Evolutionary conservation across 371 early-diverging fungal genomes (phyloP).

Genomic region (Syncephalastrum sp.): DNA sequence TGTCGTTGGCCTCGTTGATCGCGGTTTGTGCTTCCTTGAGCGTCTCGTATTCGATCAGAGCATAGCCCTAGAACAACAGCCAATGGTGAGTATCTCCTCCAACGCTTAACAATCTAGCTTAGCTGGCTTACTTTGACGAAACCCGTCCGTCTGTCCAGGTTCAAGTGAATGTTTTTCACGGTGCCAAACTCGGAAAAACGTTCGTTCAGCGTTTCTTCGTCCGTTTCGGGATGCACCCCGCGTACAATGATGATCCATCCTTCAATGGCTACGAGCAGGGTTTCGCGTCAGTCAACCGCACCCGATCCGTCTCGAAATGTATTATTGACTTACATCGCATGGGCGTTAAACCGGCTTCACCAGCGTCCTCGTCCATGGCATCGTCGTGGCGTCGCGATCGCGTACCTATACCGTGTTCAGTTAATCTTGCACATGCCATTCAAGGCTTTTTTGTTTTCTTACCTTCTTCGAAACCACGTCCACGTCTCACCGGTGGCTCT

Average conservation of each 20-base stretch:
- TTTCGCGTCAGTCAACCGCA: background rate
- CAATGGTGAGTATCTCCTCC: background rate
- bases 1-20: constrained; percentile 69
- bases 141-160: constrained; percentile 92
- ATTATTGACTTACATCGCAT: constrained; percentile 56
- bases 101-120: background rate
- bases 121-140: constrained; percentile 79
- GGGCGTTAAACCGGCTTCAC: constrained; percentile 41
- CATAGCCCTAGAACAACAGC: constrained; percentile 76
- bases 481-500: constrained; percentile 30
- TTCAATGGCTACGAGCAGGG: constrained; percentile 68
- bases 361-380: constrained; percentile 12
- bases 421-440: background rate
- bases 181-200: constrained; percentile 88
- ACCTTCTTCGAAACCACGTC: constrained; percentile 22
- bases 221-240: constrained; percentile 91
- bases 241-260: constrained; percentile 94
- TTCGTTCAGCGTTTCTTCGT: constrained; percentile 90
- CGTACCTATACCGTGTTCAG: background rate
- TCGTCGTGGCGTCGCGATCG: constrained; percentile 9
- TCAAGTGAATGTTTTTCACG: constrained; percentile 87
- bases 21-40: constrained; percentile 83
- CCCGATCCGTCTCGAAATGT: background rate
- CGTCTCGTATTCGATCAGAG: constrained; percentile 85
- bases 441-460: constrained; percentile 1